Conservation (phyloP, 257 asterid species). For the Echites panduratus region DNA sequence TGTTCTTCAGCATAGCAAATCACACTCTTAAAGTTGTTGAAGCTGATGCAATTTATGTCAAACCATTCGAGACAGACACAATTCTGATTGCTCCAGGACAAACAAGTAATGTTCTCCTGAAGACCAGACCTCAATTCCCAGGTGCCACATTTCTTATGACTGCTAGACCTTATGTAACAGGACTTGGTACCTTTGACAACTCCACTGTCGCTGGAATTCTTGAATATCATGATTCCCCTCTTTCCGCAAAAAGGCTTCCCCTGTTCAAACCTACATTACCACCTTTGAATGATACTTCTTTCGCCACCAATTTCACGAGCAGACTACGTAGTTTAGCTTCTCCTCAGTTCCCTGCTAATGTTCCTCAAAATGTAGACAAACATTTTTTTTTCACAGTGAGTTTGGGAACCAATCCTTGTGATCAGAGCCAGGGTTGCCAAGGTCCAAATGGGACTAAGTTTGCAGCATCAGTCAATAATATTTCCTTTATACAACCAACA, state of each 20-base stretch:
- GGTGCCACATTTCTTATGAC: background rate
- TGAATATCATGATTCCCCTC: slow-evolving; percentile 30
- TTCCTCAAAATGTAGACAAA: slow-evolving; percentile 40
- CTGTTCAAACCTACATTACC: slow-evolving; percentile 46
- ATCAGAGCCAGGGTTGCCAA: slow-evolving; percentile 43
- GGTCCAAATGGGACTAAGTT: slow-evolving; percentile 59
- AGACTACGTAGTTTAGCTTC: slow-evolving; percentile 44
- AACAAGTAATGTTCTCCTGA: slow-evolving; percentile 55
- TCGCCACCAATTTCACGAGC: slow-evolving; percentile 42
- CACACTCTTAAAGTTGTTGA: slow-evolving; percentile 54
- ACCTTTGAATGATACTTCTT: slow-evolving; percentile 28
- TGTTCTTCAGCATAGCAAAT: slow-evolving; percentile 62
- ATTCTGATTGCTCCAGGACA: slow-evolving; percentile 57
- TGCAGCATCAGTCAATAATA: background rate
- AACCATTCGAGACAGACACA: slow-evolving; percentile 44
- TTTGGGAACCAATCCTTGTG: slow-evolving; percentile 55
- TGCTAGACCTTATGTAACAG: background rate
- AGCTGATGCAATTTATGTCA: slow-evolving; percentile 49
- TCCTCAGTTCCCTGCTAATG: slow-evolving; percentile 42
- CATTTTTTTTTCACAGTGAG: slow-evolving; percentile 44
- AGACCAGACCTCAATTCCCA: slow-evolving; percentile 27
- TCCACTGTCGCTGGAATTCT: slow-evolving; percentile 51
- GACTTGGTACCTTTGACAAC: background rate
- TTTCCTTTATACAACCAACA: slow-evolving; percentile 50
- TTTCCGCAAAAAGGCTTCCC: slow-evolving; percentile 17